Base-by-base conservation (phyloP, 2,329 filamentous ascomycete genomes). In the Polytolypa hystricis region DNA sequence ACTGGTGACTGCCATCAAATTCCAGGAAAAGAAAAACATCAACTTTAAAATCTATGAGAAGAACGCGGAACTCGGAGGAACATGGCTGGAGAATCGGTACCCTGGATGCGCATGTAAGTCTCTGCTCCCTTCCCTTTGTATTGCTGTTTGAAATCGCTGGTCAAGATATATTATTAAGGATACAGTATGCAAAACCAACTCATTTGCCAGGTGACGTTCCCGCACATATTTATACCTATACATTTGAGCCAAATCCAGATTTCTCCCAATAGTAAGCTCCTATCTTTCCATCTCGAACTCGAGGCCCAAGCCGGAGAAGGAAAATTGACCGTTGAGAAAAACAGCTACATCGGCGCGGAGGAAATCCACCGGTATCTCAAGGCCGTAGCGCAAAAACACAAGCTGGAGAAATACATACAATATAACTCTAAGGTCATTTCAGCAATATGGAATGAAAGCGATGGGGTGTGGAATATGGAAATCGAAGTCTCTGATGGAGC, bases 331-430 rank as follows among this genome's bases (percentile, higher is more conserved):
- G n/a, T n/a, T n/a, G n/a, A n/a, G n/a, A n/a, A n/a, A n/a, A n/a
- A n/a, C 10, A 21, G 12, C 27, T 84, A 81, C 47, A 72, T 79
- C 0, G 71, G 73, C 25, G 79, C 79, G 0, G 52, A 60, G 3
- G 81, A 85, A 53, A 84, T 85, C 40, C 60, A 67, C 5, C 66
- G 73, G 11, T 85, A 85, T 50, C 77, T 77, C 75, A 68, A 80
- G 46, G 55, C 55, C 0, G 55, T 81, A 3, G 77, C 79, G 0
- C 61, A 61, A 5, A 80, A 83, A 46, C 70, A 82, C 51, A 66
- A 76, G 37, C 71, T 83, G 2, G 77, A 81, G 50, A 61, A 71
- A 21, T 68, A 72, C 35, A 57, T 75, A 1, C 67, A 69, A 38
- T 63, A 77, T 7, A 58, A 66, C 6, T 73, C 72, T 16, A 64